Percentiles rank a stretch among this genome's conserved stretches.
phyloP scores from a whole-genome alignment of 805 yeast species.

The Naumovozyma castellii region DNA sequence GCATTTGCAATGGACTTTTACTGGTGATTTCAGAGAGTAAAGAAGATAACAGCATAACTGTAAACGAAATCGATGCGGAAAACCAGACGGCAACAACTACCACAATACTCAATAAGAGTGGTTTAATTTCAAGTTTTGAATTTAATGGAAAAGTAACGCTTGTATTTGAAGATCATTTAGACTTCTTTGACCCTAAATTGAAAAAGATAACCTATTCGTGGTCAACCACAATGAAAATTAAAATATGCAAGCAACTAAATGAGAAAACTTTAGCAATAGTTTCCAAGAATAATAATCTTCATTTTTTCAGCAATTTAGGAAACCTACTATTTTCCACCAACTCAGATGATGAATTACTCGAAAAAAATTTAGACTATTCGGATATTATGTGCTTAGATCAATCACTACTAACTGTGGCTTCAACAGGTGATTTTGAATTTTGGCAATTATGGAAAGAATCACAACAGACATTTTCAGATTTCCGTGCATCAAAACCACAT shows the following conservation, averaged over 20 bases:
- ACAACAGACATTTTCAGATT: constrained; percentile 14
- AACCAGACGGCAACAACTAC: constrained; percentile 8
- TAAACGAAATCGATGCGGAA: constrained; percentile 13
- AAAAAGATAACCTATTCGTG: constrained; percentile 9
- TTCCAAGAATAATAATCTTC: constrained; percentile 15
- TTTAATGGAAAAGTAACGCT: constrained; percentile 11
- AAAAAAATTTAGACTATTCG: constrained; percentile 9
- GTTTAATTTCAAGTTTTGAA: constrained; percentile 8
- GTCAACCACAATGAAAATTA: constrained; percentile 9
- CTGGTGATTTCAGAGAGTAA: constrained; percentile 14
- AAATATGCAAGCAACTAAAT: constrained; percentile 15
- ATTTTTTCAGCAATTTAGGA: constrained; percentile 21
- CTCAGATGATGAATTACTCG: constrained; percentile 7
- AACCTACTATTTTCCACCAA: constrained; percentile 17
- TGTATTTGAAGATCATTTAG: constrained; percentile 10
- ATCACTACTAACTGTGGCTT: constrained; percentile 11
- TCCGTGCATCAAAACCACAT: constrained; percentile 15
- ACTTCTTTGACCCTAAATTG: constrained; percentile 13
- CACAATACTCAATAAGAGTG: constrained; percentile 4
- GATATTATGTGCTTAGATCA: constrained; percentile 14
- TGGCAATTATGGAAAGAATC: constrained; percentile 26
- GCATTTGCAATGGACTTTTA: constrained; percentile 12
- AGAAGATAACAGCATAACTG: constrained; percentile 1
- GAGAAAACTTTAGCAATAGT: constrained; percentile 16
- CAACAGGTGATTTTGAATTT: constrained; percentile 17